phyloP scores from a whole-genome alignment of 345 rosid species.

The Acer negundo region DNA sequence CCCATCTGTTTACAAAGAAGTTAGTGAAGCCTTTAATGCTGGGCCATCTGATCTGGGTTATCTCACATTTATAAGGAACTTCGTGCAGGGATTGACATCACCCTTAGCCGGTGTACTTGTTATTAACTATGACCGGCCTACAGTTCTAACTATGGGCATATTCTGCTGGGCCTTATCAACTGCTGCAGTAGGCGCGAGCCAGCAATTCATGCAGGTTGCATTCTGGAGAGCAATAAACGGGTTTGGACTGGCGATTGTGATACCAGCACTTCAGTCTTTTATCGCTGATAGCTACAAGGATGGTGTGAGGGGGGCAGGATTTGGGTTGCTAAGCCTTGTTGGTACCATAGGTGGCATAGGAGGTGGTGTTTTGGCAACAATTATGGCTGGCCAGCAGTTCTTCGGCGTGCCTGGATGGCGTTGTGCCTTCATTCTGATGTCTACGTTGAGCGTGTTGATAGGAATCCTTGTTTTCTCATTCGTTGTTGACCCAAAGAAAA shows the following conservation, averaged over 20 bases:
- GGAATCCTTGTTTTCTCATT: conserved; percentile 80
- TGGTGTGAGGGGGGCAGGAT: conserved; percentile 86
- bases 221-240: conserved; percentile 98
- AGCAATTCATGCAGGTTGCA: conserved; percentile 68
- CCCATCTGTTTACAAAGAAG: conserved; percentile 97
- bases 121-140: conserved; percentile 82
- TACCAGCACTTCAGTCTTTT: conserved; percentile 95
- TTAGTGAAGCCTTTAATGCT: conserved; percentile 90
- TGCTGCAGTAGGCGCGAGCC: conserved; percentile 91
- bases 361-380: conserved; percentile 92
- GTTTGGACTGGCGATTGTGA: conserved; percentile 90
- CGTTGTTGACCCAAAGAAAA: conserved; percentile 71
- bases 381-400: conserved; percentile 85
- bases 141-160: conserved; percentile 86
- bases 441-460: conserved; percentile 66
- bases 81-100: conserved; percentile 85
- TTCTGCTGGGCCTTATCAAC: conserved; percentile 95
- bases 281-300: conserved; percentile 93
- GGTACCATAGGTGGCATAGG: conserved; percentile 92
- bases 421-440: conserved; percentile 89
- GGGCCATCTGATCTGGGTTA: conserved; percentile 96
- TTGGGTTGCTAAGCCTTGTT: conserved; percentile 77
- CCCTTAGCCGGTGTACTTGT: conserved; percentile 91
- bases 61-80: conserved; percentile 93
- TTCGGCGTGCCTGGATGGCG: conserved; percentile 92